Conservation (phyloP, 805 yeast species). For the Yamadazyma kitorensis region DNA sequence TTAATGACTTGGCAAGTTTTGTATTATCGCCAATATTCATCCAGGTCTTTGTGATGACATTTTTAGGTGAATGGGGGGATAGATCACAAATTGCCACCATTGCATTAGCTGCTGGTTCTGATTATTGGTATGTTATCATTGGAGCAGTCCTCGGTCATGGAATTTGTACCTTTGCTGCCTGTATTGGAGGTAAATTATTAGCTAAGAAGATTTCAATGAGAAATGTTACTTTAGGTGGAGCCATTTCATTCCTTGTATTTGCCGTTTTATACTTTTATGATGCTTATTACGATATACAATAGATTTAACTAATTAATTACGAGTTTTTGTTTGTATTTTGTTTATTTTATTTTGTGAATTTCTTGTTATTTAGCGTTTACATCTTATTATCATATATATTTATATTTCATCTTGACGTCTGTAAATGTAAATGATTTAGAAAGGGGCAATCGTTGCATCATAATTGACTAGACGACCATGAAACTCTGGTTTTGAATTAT, state of each 20-base stretch:
- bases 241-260: slow-evolving; percentile 80
- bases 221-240: slow-evolving; percentile 88
- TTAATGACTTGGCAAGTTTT: slow-evolving; percentile 55
- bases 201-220: slow-evolving; percentile 90
- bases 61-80: slow-evolving; percentile 98
- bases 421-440: too few relatives aligned
- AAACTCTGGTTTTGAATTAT: background rate
- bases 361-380: background rate
- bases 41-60: slow-evolving; percentile 93
- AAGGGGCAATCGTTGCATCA: slow-evolving; percentile 1
- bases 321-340: slow-evolving; percentile 1
- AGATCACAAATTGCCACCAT: slow-evolving; percentile 97
- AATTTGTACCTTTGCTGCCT: slow-evolving; percentile 86
- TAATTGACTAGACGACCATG: background rate
- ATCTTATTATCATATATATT: too few relatives aligned
- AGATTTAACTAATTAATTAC: background rate
- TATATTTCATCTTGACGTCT: too few relatives aligned
- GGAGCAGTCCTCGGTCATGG: slow-evolving; percentile 93
- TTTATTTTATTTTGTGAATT: background rate
- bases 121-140: slow-evolving; percentile 81
- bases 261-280: slow-evolving; percentile 76
- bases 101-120: slow-evolving; percentile 97
- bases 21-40: slow-evolving; percentile 87
- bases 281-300: slow-evolving; percentile 40
- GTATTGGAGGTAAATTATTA: slow-evolving; percentile 84